Percentiles rank a stretch among this genome's conserved stretches.
These are phyloP conservation scores for Candida sp. DNA, from an alignment of 1,139 yeast species.

Conservation along the genomic window DNA sequence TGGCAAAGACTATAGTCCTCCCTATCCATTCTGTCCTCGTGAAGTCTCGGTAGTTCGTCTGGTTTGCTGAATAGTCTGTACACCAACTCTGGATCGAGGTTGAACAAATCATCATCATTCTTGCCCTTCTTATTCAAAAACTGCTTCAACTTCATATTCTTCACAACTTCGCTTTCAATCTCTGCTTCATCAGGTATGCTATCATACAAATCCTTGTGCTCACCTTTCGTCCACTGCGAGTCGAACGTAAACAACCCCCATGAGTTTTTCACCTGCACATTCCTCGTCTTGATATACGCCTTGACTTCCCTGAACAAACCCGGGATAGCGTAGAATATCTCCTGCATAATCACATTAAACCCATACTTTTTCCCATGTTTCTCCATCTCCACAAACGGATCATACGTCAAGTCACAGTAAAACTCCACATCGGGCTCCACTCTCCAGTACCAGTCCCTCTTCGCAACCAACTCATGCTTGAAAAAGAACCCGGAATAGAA, in stretches of 20 bases:
- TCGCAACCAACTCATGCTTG: conserved; percentile 69
- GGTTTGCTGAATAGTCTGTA: conserved; percentile 28
- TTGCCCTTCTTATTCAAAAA: conserved; percentile 24
- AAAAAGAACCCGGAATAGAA: conserved; percentile 80
- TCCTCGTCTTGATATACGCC: conserved; percentile 53
- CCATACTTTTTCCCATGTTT: conserved; percentile 75
- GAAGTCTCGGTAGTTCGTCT: conserved; percentile 33
- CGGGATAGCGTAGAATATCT: conserved; percentile 80
- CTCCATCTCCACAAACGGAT: conserved; percentile 86
- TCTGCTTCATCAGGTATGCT: conserved; percentile 18
- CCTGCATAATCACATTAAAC: conserved; percentile 76
- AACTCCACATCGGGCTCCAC: conserved; percentile 92
- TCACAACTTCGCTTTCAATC: conserved; percentile 31
- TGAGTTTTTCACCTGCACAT: conserved; percentile 54
- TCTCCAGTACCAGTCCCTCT: conserved; percentile 92
- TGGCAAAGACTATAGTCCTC: conserved; percentile 83
- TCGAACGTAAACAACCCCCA: conserved; percentile 60
- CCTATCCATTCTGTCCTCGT: conserved; percentile 60
- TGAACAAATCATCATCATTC: conserved; percentile 27
- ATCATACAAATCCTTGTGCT: conserved; percentile 24
- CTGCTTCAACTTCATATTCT: conserved; percentile 27
- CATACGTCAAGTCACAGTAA: conserved; percentile 89
- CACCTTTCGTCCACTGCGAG: conserved; percentile 27
- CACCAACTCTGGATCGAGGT: conserved; percentile 22
- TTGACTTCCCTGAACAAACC: conserved; percentile 74